Evolutionary conservation across 2,329 filamentous ascomycete species (phyloP).

Genomic region (Dichotomopilus funicola): DNA sequence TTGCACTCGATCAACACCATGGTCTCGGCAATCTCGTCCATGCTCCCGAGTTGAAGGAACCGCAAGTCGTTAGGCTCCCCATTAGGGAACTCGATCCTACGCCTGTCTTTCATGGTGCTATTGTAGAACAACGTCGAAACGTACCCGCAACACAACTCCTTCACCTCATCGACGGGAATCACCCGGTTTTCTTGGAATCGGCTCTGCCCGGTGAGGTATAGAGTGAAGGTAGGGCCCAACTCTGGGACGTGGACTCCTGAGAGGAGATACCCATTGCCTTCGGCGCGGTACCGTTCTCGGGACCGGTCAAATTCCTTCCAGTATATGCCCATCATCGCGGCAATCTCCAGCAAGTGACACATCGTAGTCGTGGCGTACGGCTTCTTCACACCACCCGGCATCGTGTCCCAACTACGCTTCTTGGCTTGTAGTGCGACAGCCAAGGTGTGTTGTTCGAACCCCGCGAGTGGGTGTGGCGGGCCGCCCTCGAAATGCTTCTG

Average conservation of each 20-base stretch:
- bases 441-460: constrained; percentile 33
- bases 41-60: constrained; percentile 42
- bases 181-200: constrained; percentile 44
- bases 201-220: constrained; percentile 44
- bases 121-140: constrained; percentile 48
- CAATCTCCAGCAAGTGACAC: constrained; percentile 48
- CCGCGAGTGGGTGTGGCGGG: constrained; percentile 13
- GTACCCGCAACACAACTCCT: constrained; percentile 50
- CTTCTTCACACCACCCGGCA: constrained; percentile 41
- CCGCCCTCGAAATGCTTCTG: constrained; percentile 23
- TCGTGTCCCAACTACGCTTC: constrained; percentile 45
- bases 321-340: constrained; percentile 48
- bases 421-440: constrained; percentile 40
- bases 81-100: constrained; percentile 33
- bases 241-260: constrained; percentile 41
- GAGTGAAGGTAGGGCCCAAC: constrained; percentile 49
- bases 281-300: constrained; percentile 45
- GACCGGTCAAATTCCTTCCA: constrained; percentile 53
- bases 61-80: constrained; percentile 38
- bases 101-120: constrained; percentile 28
- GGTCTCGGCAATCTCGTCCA: constrained; percentile 46
- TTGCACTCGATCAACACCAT: constrained; percentile 49
- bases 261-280: constrained; percentile 49
- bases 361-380: constrained; percentile 51
- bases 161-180: constrained; percentile 47